A percentile compares a stretch with the other conserved stretches of the same genome.
phyloP scores from a whole-genome alignment of 306 rosid genomes.

The Styphnolobium japonicum region DNA sequence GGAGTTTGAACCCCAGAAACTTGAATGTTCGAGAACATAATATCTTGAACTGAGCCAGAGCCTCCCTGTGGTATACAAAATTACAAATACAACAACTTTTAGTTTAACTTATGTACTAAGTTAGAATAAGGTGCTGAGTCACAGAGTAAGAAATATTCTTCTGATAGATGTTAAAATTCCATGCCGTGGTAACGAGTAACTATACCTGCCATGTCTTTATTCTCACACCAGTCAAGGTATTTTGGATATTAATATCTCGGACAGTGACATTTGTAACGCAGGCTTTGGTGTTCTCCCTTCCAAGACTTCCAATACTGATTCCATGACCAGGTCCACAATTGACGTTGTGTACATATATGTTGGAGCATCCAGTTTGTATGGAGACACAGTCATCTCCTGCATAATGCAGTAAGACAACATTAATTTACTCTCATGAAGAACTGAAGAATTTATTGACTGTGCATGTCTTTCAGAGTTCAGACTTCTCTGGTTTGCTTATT shows the following conservation, averaged over 20 bases:
- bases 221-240: slow-evolving; percentile 72
- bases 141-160: background rate
- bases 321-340: slow-evolving; percentile 84
- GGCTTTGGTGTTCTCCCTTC: slow-evolving; percentile 63
- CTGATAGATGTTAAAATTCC: background rate
- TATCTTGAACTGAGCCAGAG: slow-evolving; percentile 64
- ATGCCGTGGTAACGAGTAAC: background rate
- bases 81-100: background rate
- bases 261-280: slow-evolving; percentile 80
- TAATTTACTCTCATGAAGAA: background rate
- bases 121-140: no score
- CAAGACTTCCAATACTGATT: slow-evolving; percentile 70
- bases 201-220: slow-evolving; percentile 92
- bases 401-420: background rate
- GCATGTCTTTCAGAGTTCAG: background rate
- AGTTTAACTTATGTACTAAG: background rate
- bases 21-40: slow-evolving; percentile 71
- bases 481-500: background rate
- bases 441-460: background rate
- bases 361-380: slow-evolving; percentile 71
- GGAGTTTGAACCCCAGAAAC: slow-evolving; percentile 65
- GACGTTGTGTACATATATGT: slow-evolving; percentile 54
- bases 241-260: slow-evolving; percentile 49
- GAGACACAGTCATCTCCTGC: slow-evolving; percentile 83
- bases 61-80: slow-evolving; percentile 82